Conservation (phyloP, 805 yeast species). For the Pichia scutulata region DNA sequence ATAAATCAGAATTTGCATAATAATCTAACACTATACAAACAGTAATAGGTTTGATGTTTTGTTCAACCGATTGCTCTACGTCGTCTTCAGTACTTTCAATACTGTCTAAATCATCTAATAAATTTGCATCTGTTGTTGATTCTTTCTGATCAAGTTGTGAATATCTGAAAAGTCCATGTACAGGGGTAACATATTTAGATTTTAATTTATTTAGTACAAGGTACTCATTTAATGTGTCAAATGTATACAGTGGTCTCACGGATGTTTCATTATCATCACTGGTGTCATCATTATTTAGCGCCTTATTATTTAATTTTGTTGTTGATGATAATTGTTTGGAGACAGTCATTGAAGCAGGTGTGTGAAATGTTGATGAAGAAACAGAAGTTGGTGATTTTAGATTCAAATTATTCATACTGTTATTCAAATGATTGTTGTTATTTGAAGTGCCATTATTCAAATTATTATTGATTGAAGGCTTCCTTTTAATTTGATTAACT, state of each 20-base stretch:
- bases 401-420: not conserved
- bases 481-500: not conserved
- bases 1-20: slow-evolving; percentile 41
- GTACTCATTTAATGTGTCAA: slow-evolving; percentile 24
- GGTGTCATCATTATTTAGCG: not conserved
- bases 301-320: too few relatives aligned
- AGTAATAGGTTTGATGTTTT: not conserved
- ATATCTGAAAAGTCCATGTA: slow-evolving; percentile 12
- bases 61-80: not conserved
- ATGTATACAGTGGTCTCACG: slow-evolving; percentile 7
- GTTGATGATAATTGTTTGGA: not conserved
- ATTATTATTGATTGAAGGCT: not conserved
- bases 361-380: not conserved
- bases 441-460: not conserved
- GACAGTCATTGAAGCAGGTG: not conserved
- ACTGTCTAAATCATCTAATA: not conserved
- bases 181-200: slow-evolving; percentile 9
- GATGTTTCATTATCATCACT: not conserved
- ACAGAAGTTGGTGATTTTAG: not conserved
- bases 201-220: slow-evolving; percentile 14
- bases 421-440: not conserved
- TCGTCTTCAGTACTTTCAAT: not conserved
- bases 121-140: not conserved
- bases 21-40: slow-evolving; percentile 34
- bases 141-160: not conserved